Evolutionary conservation across 2,329 filamentous ascomycete species (phyloP).

Genomic region (Colletotrichum incanum): DNA sequence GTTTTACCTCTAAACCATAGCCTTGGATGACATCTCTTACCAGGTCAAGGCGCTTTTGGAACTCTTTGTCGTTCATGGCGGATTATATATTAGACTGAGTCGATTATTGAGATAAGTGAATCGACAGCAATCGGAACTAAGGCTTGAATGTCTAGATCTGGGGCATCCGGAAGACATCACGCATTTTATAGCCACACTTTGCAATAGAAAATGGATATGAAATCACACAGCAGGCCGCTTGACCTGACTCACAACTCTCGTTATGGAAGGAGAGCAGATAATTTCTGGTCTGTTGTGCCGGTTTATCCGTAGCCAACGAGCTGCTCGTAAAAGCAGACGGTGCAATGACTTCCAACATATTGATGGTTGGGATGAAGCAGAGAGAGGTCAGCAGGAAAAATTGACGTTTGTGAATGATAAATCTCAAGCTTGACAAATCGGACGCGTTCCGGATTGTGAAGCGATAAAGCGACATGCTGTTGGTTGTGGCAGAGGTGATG

Average conservation of each 20-base stretch:
- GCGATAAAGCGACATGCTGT: no score
- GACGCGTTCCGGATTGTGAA: background rate
- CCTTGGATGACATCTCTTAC: background rate
- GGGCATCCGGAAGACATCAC: background rate
- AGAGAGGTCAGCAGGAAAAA: background rate
- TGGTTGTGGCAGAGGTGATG: background rate
- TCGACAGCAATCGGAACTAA: background rate
- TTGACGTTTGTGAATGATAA: background rate
- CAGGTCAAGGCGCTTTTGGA: conserved; percentile 10
- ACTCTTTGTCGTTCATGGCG: conserved; percentile 17
- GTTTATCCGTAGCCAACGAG: background rate
- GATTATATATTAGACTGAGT: background rate
- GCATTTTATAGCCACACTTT: background rate
- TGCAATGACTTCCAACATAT: background rate
- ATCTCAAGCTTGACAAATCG: background rate
- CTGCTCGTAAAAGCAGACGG: background rate
- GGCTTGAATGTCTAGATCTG: no score
- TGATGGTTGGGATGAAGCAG: background rate
- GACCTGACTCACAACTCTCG: conserved; percentile 3
- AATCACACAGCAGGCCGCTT: background rate
- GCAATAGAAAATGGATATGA: no score
- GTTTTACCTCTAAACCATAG: conserved; percentile 4
- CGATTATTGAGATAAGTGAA: background rate
- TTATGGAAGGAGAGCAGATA: background rate
- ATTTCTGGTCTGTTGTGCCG: background rate